These are phyloP conservation scores for Pecoramyces ruminantium DNA, from an alignment of 192 early-diverging fungal species.

Conservation along the genomic window DNA sequence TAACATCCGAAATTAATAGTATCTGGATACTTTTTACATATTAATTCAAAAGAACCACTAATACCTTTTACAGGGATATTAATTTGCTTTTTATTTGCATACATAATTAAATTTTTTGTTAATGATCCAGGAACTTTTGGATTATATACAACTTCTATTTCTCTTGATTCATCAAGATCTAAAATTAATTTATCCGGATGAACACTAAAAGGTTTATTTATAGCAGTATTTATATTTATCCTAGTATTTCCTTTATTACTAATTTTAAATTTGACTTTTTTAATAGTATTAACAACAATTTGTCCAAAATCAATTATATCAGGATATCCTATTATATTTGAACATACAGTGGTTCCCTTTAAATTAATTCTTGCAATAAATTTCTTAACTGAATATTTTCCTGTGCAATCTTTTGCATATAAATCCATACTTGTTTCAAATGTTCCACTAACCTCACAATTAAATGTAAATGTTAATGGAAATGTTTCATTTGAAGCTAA, in stretches of 20 bases:
- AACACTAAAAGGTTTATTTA: neutral
- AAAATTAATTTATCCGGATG: neutral
- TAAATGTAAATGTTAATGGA: neutral
- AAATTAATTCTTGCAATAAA: neutral
- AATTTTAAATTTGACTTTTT: neutral
- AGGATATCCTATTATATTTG: neutral
- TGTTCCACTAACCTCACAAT: neutral
- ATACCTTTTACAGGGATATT: neutral
- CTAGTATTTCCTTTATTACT: neutral
- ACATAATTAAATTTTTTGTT: neutral
- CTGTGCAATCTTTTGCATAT: neutral
- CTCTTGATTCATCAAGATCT: neutral
- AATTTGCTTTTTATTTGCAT: neutral
- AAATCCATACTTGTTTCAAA: neutral
- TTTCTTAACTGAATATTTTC: neutral
- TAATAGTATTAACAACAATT: neutral
- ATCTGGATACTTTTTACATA: neutral
- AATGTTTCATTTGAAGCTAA: neutral
- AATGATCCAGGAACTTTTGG: neutral
- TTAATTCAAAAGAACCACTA: neutral
- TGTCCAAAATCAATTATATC: neutral
- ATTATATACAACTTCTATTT: neutral
- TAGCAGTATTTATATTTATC: neutral
- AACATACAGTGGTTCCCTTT: neutral
- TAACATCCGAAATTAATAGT: neutral